Conservation (phyloP, 129 eudicot species). For the Artemisia argyi region DNA sequence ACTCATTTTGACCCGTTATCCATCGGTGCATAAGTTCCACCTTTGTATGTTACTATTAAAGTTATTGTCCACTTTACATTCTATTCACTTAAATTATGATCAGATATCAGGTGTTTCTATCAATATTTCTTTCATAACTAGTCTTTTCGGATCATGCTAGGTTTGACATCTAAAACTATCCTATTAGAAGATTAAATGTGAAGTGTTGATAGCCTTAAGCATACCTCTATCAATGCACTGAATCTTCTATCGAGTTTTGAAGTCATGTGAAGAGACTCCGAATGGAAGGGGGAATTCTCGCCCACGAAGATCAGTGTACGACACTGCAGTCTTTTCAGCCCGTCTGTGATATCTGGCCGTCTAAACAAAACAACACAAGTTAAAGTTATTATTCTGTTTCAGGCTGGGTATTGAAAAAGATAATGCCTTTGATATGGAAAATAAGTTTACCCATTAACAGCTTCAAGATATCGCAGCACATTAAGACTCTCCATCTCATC, state of each 20-base stretch:
- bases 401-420: not conserved
- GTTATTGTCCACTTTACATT: not conserved
- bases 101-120: not conserved
- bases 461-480: constrained; percentile 67
- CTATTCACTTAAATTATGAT: not conserved
- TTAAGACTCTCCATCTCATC: constrained; percentile 77
- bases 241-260: constrained; percentile 86
- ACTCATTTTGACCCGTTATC: not conserved
- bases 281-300: constrained; percentile 81
- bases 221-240: constrained; percentile 88
- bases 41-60: not conserved
- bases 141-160: not conserved
- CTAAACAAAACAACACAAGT: constrained; percentile 26
- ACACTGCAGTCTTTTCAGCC: constrained; percentile 64
- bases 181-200: not conserved
- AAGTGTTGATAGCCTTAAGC: not conserved
- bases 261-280: constrained; percentile 80
- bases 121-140: not conserved
- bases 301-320: constrained; percentile 80
- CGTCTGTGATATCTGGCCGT: constrained; percentile 70
- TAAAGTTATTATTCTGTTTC: not conserved
- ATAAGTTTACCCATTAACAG: constrained; percentile 56
- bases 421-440: not conserved
- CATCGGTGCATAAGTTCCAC: not conserved
- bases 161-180: not conserved